phyloP scores from a whole-genome alignment of 2,329 filamentous ascomycete genomes.

The Trichoderma arundinaceum region DNA sequence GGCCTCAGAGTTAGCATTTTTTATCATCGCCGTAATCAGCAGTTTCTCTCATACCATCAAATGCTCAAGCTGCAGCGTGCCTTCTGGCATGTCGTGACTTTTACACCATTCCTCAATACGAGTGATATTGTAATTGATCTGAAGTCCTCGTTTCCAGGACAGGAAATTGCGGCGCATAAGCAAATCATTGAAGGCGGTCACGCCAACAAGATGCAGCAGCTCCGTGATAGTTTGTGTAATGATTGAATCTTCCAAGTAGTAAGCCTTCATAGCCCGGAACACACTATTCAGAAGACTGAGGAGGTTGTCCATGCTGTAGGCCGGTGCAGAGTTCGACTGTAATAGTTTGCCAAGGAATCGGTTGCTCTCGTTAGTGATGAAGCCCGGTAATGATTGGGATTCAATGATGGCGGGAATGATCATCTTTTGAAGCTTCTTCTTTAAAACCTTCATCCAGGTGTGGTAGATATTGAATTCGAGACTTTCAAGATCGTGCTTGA shows the following conservation, averaged over 20 bases:
- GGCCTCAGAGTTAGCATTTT: conserved; percentile 39
- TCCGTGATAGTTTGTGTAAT: conserved; percentile 96
- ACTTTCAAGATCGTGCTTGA: conserved; percentile 98
- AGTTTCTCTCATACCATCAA: conserved; percentile 71
- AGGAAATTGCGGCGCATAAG: conserved; percentile 98
- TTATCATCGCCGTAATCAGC: background rate
- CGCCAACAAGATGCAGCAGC: conserved; percentile 87
- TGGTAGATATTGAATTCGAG: conserved; percentile 99
- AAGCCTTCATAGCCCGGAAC: conserved; percentile 98
- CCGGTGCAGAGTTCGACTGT: conserved; percentile 84
- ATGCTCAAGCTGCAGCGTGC: conserved; percentile 95
- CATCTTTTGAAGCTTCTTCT: conserved; percentile 99
- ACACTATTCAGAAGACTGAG: conserved; percentile 95
- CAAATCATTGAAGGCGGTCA: conserved; percentile 97
- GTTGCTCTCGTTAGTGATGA: conserved; percentile 98
- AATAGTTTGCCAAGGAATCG: conserved; percentile 97
- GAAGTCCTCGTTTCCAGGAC: conserved; percentile 97
- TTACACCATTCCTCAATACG: conserved; percentile 99
- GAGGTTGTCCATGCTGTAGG: conserved; percentile 99
- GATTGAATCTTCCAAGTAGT: conserved; percentile 95
- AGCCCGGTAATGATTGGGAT: conserved; percentile 95
- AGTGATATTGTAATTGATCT: conserved; percentile 99
- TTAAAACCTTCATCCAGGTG: conserved; percentile 99
- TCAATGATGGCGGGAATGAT: conserved; percentile 99
- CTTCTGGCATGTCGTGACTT: conserved; percentile 99